Conservation (phyloP, 1,284 basidiomycete genomes). For the Malassezia japonica region DNA sequence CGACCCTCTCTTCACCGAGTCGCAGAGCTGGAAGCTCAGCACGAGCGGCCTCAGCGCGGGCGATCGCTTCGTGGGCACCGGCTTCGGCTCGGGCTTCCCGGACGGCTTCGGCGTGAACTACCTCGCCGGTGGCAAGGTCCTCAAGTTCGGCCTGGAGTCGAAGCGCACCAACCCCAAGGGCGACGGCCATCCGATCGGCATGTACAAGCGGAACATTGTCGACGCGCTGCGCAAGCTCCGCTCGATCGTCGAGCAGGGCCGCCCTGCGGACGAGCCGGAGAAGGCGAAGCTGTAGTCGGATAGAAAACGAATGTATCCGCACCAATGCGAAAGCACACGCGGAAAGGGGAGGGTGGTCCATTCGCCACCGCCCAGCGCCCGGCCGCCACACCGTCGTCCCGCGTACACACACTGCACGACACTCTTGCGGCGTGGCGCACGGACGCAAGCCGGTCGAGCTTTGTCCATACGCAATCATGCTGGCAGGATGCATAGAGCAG, state of each 20-base stretch:
- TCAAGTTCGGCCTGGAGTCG: slow-evolving; percentile 92
- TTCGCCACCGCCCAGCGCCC: too few relatives aligned
- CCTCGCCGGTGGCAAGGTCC: slow-evolving; percentile 65
- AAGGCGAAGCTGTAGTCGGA: slow-evolving; percentile 30
- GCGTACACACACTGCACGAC: too few relatives aligned
- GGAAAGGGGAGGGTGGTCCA: too few relatives aligned
- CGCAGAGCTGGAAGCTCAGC: slow-evolving; percentile 79
- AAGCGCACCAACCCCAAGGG: slow-evolving; percentile 54
- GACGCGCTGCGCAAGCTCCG: slow-evolving; percentile 67
- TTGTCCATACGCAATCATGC: too few relatives aligned
- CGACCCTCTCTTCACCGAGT: slow-evolving; percentile 67
- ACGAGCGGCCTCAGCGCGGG: slow-evolving; percentile 85
- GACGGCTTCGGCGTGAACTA: slow-evolving; percentile 50
- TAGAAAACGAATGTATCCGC: too few relatives aligned
- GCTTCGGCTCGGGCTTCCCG: slow-evolving; percentile 53
- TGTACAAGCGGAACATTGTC: slow-evolving; percentile 62
- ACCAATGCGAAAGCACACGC: too few relatives aligned
- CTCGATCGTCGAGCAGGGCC: slow-evolving; percentile 53
- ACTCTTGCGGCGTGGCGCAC: too few relatives aligned
- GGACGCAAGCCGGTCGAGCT: too few relatives aligned
- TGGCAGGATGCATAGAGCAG: too few relatives aligned
- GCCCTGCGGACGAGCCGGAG: slow-evolving; percentile 21
- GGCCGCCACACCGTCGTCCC: too few relatives aligned
- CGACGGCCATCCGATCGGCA: slow-evolving; percentile 60
- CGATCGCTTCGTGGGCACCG: slow-evolving; percentile 77